Base-by-base conservation (phyloP, 1,139 yeast species). In the Blastobotrys illinoisensis region DNA sequence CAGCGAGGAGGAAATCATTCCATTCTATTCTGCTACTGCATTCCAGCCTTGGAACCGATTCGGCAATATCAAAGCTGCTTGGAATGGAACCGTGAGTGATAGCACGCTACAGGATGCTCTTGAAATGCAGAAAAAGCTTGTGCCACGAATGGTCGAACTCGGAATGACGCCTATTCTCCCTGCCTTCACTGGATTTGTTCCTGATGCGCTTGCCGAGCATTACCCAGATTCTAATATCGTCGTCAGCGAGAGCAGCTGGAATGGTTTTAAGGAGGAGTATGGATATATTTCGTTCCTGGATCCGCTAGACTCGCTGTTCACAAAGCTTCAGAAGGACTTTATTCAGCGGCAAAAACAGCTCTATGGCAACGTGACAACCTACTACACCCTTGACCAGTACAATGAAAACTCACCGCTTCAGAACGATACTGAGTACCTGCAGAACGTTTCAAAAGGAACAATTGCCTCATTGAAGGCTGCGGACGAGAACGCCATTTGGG, bases 141-240 rank as follows among this genome's bases (percentile, higher is more conserved):
- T 56, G 16, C 26, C 20, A n/a, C 45, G 62, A 46, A 59, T 59
- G 62, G 51, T 46, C 1, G 62, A 59, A 11, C 49, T 59, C 21
- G 62, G 62, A 1, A 58, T 59, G 60, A 56, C 56, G 5, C 62
- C 62, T 4, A 59, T 59, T 43, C 46, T 59, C 48, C 62, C 62
- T 9, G 58, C 61, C n/a, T 59, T 59, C 47, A 59, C 58, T 1
- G 62, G 62, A 9, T 59, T 58, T 45, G 51, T 59, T 24, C 62
- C 62, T 9, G 24, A 46, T 5, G 54, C 48, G 21, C 49, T 58
- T 16, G n/a, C 14, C 1, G 13, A 46, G 19, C 23, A 45, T 3
- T 51, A 53, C 40, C 57, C 60, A 9, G 46, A 51, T 21, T 58
- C 60, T 14, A 40, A 44, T 16, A 32, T 32, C 16, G 52, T 56